Evolutionary conservation across 257 asterid species (phyloP).

Genomic region (Echites panduratus): DNA sequence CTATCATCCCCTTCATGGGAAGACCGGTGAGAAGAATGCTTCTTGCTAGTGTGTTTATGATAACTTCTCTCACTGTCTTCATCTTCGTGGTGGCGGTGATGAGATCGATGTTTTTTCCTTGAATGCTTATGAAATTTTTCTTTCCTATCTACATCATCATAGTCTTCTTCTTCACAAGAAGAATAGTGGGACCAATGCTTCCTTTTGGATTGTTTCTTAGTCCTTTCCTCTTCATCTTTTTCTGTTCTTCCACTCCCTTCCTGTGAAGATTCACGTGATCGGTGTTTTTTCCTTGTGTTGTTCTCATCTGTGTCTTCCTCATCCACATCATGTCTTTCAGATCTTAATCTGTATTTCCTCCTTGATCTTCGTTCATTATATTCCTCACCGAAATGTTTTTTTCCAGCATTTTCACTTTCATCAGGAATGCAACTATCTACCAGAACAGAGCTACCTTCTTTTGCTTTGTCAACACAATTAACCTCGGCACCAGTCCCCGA

Average conservation of each 20-base stretch:
- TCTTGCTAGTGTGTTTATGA: constrained; percentile 36
- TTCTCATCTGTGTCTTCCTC: constrained; percentile 27
- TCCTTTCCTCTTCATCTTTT: constrained; percentile 31
- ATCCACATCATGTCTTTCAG: constrained; percentile 33
- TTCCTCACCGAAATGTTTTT: constrained; percentile 36
- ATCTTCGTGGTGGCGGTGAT: constrained; percentile 26
- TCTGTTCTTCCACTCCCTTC: constrained; percentile 28
- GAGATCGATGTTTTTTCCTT: constrained; percentile 37
- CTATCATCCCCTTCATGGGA: constrained; percentile 28
- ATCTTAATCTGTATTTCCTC: constrained; percentile 45
- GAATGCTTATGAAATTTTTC: constrained; percentile 32
- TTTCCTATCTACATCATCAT: constrained; percentile 23
- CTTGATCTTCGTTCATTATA: constrained; percentile 28
- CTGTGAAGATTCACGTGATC: constrained; percentile 14
- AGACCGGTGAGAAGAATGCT: constrained; percentile 36
- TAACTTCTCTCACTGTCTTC: constrained; percentile 16
- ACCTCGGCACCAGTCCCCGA: constrained; percentile 25
- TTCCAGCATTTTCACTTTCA: constrained; percentile 26
- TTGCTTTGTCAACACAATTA: constrained; percentile 27
- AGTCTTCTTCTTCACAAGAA: constrained; percentile 19
- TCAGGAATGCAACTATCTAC: constrained; percentile 25
- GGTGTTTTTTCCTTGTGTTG: constrained; percentile 25
- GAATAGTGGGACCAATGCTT: constrained; percentile 29
- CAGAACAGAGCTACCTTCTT: constrained; percentile 45
- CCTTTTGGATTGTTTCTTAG: constrained; percentile 24